These are phyloP conservation scores for Firmiana major DNA, from an alignment of 345 rosid genomes.

Conservation along the genomic window DNA sequence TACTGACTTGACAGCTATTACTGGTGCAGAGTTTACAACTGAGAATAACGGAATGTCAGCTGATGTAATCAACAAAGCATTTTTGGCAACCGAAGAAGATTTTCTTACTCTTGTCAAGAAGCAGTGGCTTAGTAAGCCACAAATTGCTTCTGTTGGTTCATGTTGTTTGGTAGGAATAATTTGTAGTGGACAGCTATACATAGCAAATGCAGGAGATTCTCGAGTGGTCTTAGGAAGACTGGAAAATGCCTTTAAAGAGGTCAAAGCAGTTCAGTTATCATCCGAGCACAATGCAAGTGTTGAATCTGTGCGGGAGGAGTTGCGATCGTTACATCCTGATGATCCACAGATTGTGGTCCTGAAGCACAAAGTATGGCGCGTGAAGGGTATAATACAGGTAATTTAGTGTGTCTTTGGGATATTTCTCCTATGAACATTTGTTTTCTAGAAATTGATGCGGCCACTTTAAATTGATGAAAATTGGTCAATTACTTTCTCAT, in stretches of 20 bases:
- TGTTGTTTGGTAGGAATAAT: constrained; percentile 90
- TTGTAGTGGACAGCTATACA: constrained; percentile 68
- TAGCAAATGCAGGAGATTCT: constrained; percentile 98
- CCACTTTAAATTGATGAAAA: neutral
- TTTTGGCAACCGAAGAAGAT: constrained; percentile 85
- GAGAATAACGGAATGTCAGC: constrained; percentile 84
- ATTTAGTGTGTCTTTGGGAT: constrained; percentile 4
- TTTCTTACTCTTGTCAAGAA: constrained; percentile 71
- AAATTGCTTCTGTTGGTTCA: constrained; percentile 91
- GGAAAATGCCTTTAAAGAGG: constrained; percentile 47
- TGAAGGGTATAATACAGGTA: constrained; percentile 96
- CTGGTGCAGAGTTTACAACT: constrained; percentile 75
- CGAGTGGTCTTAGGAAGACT: constrained; percentile 78
- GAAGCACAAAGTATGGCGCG: constrained; percentile 96
- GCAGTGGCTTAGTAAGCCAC: constrained; percentile 68
- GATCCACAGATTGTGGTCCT: constrained; percentile 89
- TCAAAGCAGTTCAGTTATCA: constrained; percentile 83
- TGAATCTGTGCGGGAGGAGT: constrained; percentile 88
- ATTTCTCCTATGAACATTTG: neutral
- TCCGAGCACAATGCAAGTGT: constrained; percentile 87
- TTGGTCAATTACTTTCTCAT: neutral
- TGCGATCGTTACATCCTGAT: constrained; percentile 78
- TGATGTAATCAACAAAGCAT: constrained; percentile 78
- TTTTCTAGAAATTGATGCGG: neutral
- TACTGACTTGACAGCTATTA: constrained; percentile 42